A percentile compares a stretch with the other conserved stretches of the same genome.
phyloP scores from a whole-genome alignment of 1,284 basidiomycete genomes.

The Heterobasidion annosum region DNA sequence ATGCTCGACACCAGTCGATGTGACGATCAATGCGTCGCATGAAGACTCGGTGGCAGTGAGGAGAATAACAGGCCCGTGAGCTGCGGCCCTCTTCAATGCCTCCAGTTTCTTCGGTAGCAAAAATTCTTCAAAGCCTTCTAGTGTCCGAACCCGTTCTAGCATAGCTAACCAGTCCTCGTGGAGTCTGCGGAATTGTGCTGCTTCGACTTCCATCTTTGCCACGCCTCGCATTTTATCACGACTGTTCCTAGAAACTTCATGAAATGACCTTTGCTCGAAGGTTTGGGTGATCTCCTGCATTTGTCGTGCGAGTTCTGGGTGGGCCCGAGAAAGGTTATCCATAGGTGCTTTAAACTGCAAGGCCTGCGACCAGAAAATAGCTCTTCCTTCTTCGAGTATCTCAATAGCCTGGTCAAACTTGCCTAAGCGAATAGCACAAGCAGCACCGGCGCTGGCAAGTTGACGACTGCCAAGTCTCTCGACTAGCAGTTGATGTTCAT shows the following conservation, averaged over 20 bases:
- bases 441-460: background rate
- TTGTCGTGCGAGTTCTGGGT: background rate
- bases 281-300: background rate
- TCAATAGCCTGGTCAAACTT: background rate
- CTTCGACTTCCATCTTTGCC: background rate
- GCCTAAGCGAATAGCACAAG: background rate
- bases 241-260: background rate
- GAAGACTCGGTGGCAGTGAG: slow-evolving; percentile 1
- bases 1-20: background rate
- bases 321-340: background rate
- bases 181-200: background rate
- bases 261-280: background rate
- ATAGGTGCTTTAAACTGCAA: background rate
- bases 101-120: slow-evolving; percentile 1
- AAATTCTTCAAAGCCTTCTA: slow-evolving; percentile 6
- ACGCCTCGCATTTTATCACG: background rate
- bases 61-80: slow-evolving; percentile 5
- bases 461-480: background rate
- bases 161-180: background rate
- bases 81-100: background rate
- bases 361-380: background rate
- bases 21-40: slow-evolving; percentile 1
- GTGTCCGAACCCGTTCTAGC: background rate
- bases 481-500: background rate
- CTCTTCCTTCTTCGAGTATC: background rate